These are phyloP conservation scores for Phytophthora ohioensis DNA, from an alignment of 352 stramenopile species.

Conservation along the genomic window DNA sequence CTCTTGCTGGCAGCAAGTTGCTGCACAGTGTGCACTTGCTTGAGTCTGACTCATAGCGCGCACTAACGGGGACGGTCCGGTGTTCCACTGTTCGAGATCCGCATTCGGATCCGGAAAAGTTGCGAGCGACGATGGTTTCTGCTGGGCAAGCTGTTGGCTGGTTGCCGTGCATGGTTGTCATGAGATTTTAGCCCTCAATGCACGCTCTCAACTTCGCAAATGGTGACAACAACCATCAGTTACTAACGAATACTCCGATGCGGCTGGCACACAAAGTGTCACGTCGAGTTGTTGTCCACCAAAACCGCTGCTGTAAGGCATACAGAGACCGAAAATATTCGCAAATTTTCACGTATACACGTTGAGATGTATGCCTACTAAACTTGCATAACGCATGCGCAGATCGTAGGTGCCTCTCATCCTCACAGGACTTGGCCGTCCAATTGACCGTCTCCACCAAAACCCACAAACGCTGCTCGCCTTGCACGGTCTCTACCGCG, in stretches of 20 bases:
- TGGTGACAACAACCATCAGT: constrained; percentile 5
- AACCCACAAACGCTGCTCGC: constrained; percentile 35
- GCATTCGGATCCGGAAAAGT: constrained; percentile 11
- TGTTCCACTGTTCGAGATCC: constrained; percentile 29
- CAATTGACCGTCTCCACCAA: constrained; percentile 41
- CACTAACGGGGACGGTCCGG: constrained; percentile 12
- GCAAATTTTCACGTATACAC: constrained; percentile 9
- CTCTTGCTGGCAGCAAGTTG: no score
- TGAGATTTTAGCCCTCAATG: constrained; percentile 5
- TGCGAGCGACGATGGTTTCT: constrained; percentile 31
- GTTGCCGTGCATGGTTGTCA: constrained; percentile 7
- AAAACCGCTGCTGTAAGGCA: constrained; percentile 20
- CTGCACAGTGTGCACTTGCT: constrained; percentile 14
- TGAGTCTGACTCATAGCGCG: constrained; percentile 21
- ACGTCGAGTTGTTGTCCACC: constrained; percentile 21
- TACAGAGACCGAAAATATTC: constrained; percentile 25
- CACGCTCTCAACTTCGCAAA: neutral
- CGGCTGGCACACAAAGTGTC: constrained; percentile 32
- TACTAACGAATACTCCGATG: constrained; percentile 39
- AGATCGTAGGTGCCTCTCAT: constrained; percentile 16
- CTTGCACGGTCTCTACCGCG: constrained; percentile 36
- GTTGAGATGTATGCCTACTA: constrained; percentile 2
- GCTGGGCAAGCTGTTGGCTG: constrained; percentile 22
- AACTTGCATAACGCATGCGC: neutral
- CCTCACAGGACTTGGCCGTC: constrained; percentile 19